phyloP scores from a whole-genome alignment of 2,329 filamentous ascomycete genomes.

The Hypoxylon sp. region DNA sequence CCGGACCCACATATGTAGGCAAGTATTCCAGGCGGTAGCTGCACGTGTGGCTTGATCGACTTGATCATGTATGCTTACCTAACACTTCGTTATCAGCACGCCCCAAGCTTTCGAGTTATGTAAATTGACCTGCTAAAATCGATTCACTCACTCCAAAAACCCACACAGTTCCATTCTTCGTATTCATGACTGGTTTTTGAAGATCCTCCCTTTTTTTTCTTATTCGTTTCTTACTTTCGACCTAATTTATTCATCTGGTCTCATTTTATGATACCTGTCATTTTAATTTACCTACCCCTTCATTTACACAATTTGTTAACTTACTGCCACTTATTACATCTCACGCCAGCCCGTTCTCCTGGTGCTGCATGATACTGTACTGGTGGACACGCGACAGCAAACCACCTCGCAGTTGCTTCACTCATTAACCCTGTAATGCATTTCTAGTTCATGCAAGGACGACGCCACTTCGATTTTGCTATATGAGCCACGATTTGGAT shows the following conservation, averaged over 20 bases:
- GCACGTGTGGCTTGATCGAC: too few species aligned
- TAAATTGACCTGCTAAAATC: conserved; percentile 30
- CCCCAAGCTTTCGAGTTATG: conserved; percentile 24
- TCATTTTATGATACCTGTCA: conserved; percentile 3
- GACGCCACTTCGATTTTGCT: conserved; percentile 6
- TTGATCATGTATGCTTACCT: too few species aligned
- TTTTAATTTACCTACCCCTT: neutral
- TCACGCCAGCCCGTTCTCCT: too few species aligned
- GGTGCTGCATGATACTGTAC: too few species aligned
- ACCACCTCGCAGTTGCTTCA: conserved; percentile 7
- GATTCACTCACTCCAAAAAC: conserved; percentile 22
- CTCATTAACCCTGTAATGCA: conserved; percentile 1
- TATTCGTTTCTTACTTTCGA: conserved; percentile 7
- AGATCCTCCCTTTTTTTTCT: conserved; percentile 29
- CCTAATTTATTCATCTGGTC: conserved; percentile 1
- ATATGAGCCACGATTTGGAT: conserved; percentile 14
- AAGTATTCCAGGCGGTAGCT: too few species aligned
- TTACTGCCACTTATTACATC: too few species aligned
- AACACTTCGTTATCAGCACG: conserved; percentile 7
- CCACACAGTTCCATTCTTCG: conserved; percentile 21
- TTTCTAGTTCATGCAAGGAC: neutral
- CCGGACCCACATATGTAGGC: too few species aligned
- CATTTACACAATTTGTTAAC: neutral
- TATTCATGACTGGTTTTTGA: conserved; percentile 21
- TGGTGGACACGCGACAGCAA: conserved; percentile 29